Base-by-base conservation (phyloP, 208 protist genomes). In the Crithidia expoeki region DNA sequence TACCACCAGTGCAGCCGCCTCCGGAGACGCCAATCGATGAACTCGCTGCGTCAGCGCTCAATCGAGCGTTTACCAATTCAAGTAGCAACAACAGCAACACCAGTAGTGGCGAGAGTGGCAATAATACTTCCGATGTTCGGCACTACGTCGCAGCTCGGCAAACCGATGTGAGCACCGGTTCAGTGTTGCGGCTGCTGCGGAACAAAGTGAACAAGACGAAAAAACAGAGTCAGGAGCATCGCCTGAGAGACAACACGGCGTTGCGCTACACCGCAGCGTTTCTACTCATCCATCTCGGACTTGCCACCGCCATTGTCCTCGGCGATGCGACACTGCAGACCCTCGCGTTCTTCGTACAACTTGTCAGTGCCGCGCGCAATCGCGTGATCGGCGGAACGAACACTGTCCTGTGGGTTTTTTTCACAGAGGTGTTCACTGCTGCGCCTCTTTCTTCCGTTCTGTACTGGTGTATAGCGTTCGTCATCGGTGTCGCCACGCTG, bases 101-200 rank as follows among this genome's bases (percentile, higher is more conserved):
- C 7, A 19, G 21, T 10, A 25, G n/a, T n/a, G 30, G 42, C 28
- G 23, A 55, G 6, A 32, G 1, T 28, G 32, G 5, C n/a, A 23
- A 11, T 21, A 11, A 30, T 0, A 17, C 28, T 30, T 9, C 6
- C 32, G 25, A 10, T 33, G 42, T 16, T 4, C 11, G 30, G 27
- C 68, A 58, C 59, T 74, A 68, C 60, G 28, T 74, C 16, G 2
- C 68, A 19, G 19, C 34, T 0, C 25, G 23, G 21, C 47, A 68
- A 17, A 25, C 28, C 10, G 59, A 60, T 17, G 36, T 56, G 36
- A 49, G 40, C 27, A 50, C 38, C 27, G 21, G 46, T 25, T 25
- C 51, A 4, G 49, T 64, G 5, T 52, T 74, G 30, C 38, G 68
- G 40, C 68, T 75, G 55, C 61, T 75, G 0, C 38, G 56, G 0